Base-by-base conservation (phyloP, 345 rosid genomes). In the Eucalyptus curtisii region DNA sequence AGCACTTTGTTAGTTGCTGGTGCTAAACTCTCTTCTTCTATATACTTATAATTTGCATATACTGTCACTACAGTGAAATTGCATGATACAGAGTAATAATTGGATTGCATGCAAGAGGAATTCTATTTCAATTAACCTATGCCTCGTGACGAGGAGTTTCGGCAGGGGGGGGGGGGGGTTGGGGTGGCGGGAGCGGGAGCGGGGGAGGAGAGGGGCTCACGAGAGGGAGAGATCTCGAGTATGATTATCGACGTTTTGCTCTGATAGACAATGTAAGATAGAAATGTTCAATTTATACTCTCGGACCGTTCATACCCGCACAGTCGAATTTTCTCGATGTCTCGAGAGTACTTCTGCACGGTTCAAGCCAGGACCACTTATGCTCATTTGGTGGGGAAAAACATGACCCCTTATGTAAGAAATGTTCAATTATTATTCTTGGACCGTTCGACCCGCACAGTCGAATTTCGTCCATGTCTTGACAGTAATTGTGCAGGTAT, bases 101-200 rank as follows among this genome's bases (percentile, higher is more conserved):
- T 20, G 25, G 27, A 19, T 76, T 76, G 82, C 82, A 76, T 40
- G 22, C 24, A 40, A 24, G 27, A 19, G 47, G 27, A 71, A 37
- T 76, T 76, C 27, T 76, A 42, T 24, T 22, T 55, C 61, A 55
- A 22, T 22, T 55, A 24, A 55, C 61, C 61, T 22, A 55, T 55
- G 30, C 17, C 50, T 49, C 50, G 50, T 22, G 61, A 55, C 27
- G 9, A 8, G 10, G 44, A 76, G 7, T 19, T 53, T 1, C 27
- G 11, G 7, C 3, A 0, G 12, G 45, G 6, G 25, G 3, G 13
- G 37, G 1, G 3, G 15, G n/a, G n/a, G n/a, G n/a, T n/a, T n/a
- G n/a, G n/a, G n/a, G n/a, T n/a, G n/a, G n/a, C n/a, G n/a, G n/a
- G n/a, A n/a, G n/a, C n/a, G n/a, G n/a, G n/a, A n/a, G n/a, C n/a